phyloP scores from a whole-genome alignment of 768 basidiomycete genomes.

The Pleurotus giganteus region DNA sequence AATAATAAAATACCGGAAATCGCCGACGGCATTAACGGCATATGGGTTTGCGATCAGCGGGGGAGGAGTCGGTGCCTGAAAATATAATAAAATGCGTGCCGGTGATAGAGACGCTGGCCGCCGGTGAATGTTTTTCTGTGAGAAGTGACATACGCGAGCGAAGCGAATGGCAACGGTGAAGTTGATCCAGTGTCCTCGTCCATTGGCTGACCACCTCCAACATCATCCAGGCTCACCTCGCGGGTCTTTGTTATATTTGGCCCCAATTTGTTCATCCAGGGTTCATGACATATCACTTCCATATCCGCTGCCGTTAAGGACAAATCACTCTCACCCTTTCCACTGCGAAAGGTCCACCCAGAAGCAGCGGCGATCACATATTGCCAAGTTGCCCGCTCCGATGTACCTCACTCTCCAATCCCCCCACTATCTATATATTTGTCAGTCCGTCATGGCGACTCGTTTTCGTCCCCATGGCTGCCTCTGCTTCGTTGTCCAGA shows the following conservation, averaged over 20 bases:
- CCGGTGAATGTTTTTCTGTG: too few relatives aligned
- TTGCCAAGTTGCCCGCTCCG: conserved; percentile 2
- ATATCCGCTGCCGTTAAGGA: conserved; percentile 1
- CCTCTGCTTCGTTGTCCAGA: conserved; percentile 15
- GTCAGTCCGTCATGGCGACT: conserved; percentile 7
- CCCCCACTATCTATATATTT: conserved; percentile 17
- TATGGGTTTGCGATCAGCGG: neutral
- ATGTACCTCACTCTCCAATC: conserved; percentile 8
- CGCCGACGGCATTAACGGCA: neutral
- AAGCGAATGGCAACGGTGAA: too few relatives aligned
- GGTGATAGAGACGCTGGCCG: too few relatives aligned
- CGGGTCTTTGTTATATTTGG: neutral
- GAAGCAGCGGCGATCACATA: conserved; percentile 7
- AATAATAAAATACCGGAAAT: neutral
- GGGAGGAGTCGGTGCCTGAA: conserved; percentile 3
- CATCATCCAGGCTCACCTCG: too few relatives aligned
- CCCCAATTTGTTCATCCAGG: neutral
- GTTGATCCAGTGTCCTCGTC: too few relatives aligned
- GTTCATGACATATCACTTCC: conserved; percentile 2
- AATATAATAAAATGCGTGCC: neutral
- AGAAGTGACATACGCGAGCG: too few relatives aligned
- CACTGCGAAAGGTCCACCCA: neutral
- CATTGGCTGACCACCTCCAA: too few relatives aligned
- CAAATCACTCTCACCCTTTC: conserved; percentile 1
- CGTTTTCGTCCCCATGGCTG: conserved; percentile 11